Conservation (phyloP, 768 basidiomycete species). For the Suillus subluteus region DNA sequence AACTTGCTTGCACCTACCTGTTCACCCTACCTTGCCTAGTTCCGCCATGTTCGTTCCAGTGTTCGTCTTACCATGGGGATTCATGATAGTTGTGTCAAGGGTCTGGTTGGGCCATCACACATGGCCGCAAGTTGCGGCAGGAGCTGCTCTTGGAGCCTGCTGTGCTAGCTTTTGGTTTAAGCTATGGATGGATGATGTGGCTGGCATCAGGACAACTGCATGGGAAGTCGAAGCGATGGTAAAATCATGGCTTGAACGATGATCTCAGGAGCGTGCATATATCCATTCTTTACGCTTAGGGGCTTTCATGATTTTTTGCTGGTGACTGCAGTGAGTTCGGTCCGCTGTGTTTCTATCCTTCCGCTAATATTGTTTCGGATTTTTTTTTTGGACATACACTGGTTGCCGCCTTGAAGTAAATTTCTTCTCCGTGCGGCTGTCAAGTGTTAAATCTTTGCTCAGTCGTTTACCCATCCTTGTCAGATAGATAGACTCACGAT, state of each 20-base stretch:
- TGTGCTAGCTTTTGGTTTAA: constrained; percentile 61
- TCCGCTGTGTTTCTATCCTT: background rate
- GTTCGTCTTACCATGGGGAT: constrained; percentile 58
- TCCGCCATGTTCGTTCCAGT: constrained; percentile 40
- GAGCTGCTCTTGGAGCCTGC: constrained; percentile 54
- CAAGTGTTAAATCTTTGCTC: background rate
- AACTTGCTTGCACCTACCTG: constrained; percentile 58
- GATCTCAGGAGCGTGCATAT: background rate
- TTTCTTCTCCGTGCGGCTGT: background rate
- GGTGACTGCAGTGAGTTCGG: no score
- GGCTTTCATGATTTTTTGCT: background rate
- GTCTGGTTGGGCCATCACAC: constrained; percentile 82
- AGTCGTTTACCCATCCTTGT: background rate
- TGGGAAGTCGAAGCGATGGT: constrained; percentile 18
- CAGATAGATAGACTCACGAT: background rate
- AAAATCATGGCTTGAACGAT: background rate
- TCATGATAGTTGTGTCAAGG: constrained; percentile 60
- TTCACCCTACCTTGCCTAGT: constrained; percentile 56
- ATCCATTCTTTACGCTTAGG: background rate
- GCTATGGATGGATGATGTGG: constrained; percentile 48
- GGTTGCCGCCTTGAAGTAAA: background rate
- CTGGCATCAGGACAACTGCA: constrained; percentile 26
- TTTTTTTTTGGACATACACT: background rate
- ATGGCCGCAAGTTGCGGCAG: constrained; percentile 65
- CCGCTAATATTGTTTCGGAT: background rate